phyloP scores from a whole-genome alignment of 2,329 filamentous ascomycete genomes.

The Remersonia thermophila region DNA sequence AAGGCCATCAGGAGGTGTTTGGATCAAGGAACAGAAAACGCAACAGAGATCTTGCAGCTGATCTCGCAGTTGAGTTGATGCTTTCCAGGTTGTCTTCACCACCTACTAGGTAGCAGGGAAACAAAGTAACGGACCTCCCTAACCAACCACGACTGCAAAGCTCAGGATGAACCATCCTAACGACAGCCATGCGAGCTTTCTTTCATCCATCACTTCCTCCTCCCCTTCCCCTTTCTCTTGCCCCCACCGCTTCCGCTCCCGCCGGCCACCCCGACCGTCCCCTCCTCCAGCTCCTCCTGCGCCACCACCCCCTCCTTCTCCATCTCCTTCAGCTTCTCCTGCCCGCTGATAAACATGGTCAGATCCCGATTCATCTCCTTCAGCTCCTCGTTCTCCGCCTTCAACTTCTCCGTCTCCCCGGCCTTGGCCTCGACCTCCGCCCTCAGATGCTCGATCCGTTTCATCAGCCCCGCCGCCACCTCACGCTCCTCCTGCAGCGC shows the following conservation, averaged over 20 bases:
- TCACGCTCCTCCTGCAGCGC: conserved; percentile 78
- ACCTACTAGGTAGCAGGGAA: no score
- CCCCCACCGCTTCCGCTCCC: conserved; percentile 40
- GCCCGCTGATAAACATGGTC: conserved; percentile 74
- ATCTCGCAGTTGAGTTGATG: no score
- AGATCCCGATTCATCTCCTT: conserved; percentile 80
- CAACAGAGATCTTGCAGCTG: no score
- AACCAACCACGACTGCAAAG: no score
- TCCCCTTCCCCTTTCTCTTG: conserved; percentile 30
- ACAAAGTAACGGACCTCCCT: no score
- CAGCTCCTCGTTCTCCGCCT: conserved; percentile 56
- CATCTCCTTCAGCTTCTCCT: conserved; percentile 66
- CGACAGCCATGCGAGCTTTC: no score
- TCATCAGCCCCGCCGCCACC: conserved; percentile 68
- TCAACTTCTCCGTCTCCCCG: conserved; percentile 59
- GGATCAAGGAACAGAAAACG: no score
- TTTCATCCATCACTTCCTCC: conserved; percentile 2
- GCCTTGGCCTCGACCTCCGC: conserved; percentile 44
- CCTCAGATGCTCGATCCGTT: conserved; percentile 65
- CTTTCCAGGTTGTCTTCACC: no score
- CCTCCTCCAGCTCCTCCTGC: conserved; percentile 63
- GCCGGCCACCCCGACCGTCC: conserved; percentile 50
- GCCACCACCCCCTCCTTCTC: conserved; percentile 45
- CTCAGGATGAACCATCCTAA: no score
- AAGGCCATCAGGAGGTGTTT: no score